These are phyloP conservation scores for Candida montana DNA, from an alignment of 805 yeast species.

Conservation along the genomic window DNA sequence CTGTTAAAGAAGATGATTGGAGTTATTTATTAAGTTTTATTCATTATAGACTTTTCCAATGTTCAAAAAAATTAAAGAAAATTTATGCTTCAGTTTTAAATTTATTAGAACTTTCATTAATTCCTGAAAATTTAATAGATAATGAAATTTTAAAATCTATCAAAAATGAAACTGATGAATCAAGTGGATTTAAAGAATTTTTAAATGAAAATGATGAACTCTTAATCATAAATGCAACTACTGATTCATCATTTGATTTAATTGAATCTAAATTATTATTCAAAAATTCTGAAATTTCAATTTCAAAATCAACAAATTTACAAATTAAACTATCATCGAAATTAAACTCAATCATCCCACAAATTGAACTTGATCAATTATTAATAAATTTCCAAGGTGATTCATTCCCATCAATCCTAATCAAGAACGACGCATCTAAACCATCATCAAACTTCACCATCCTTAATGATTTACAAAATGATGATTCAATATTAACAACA, in stretches of 20 bases:
- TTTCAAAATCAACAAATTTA: conserved; percentile 17
- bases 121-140: conserved; percentile 15
- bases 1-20: conserved; percentile 41
- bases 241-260: conserved; percentile 22
- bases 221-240: conserved; percentile 20
- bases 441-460: too few species aligned
- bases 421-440: too few species aligned
- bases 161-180: conserved; percentile 1
- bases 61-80: conserved; percentile 30
- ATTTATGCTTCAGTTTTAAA: conserved; percentile 29
- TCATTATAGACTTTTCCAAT: conserved; percentile 33
- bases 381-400: conserved; percentile 12
- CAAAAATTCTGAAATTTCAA: conserved; percentile 13
- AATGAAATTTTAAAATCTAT: not conserved
- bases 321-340: conserved; percentile 29
- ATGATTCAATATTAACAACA: too few species aligned
- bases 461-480: too few species aligned
- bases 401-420: conserved; percentile 4
- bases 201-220: conserved; percentile 8
- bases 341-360: conserved; percentile 18
- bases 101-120: conserved; percentile 28
- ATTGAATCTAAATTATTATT: conserved; percentile 23
- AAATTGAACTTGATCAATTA: conserved; percentile 8
- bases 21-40: conserved; percentile 27
- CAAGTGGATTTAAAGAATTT: conserved; percentile 3